Conservation (phyloP, 164 flowering plant genomes). For the Umbilicus rupestris region DNA sequence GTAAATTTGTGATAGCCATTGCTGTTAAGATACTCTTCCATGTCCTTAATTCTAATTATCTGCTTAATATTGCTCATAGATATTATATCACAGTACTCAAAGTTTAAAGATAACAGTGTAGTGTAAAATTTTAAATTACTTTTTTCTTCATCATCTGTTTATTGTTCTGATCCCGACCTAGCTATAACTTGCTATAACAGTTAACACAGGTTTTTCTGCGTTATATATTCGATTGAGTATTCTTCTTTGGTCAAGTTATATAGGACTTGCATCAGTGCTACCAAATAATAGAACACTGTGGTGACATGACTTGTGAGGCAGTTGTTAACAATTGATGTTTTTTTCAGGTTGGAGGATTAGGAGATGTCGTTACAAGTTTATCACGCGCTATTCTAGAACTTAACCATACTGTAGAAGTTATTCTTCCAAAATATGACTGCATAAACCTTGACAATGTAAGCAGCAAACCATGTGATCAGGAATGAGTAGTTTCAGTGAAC, state of each 20-base stretch:
- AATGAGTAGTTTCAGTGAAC: background rate
- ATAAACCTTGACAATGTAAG: slow-evolving; percentile 81
- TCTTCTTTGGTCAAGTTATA: background rate
- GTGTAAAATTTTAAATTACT: no score
- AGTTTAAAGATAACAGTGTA: no score
- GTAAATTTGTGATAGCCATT: background rate
- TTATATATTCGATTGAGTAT: background rate
- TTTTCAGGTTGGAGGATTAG: slow-evolving; percentile 95
- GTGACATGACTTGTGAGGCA: no score
- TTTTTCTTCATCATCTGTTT: background rate
- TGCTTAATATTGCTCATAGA: background rate
- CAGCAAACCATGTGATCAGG: slow-evolving; percentile 9
- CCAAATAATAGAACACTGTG: background rate
- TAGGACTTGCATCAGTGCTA: background rate
- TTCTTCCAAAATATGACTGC: slow-evolving; percentile 97
- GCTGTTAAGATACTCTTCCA: background rate
- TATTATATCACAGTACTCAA: background rate
- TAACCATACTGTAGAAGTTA: slow-evolving; percentile 82
- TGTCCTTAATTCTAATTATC: background rate
- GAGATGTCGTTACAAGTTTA: slow-evolving; percentile 97
- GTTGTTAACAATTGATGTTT: background rate
- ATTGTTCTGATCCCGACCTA: background rate
- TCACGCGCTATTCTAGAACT: slow-evolving; percentile 95
- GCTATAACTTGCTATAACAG: background rate
- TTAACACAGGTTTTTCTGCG: background rate